These are phyloP conservation scores for Eucalyptus melliodora DNA, from an alignment of 345 rosid species.

Conservation along the genomic window DNA sequence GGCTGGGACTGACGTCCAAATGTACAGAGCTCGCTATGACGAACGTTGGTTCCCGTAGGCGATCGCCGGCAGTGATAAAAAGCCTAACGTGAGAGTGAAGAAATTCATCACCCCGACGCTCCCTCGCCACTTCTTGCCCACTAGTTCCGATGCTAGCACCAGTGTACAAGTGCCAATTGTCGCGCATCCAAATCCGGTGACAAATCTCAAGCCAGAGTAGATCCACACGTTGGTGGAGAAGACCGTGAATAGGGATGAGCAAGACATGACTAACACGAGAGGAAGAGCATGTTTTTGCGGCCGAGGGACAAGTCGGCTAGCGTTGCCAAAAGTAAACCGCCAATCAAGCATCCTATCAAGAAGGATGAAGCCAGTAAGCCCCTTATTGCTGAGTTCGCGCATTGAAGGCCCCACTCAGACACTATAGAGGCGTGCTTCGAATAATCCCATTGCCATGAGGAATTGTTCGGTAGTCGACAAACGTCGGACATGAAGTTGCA, in stretches of 20 bases:
- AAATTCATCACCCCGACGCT: constrained; percentile 27
- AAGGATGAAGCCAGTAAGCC: constrained; percentile 52
- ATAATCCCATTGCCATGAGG: constrained; percentile 41
- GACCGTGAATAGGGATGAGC: constrained; percentile 15
- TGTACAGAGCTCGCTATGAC: constrained; percentile 30
- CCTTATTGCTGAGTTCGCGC: constrained; percentile 23
- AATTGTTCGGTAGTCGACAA: constrained; percentile 17
- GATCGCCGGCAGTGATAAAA: constrained; percentile 27
- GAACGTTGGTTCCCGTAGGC: constrained; percentile 22
- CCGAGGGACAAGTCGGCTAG: constrained; percentile 45
- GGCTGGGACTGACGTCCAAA: constrained; percentile 40
- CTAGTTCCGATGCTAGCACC: constrained; percentile 34
- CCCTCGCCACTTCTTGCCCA: constrained; percentile 38
- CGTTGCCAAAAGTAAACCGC: constrained; percentile 36
- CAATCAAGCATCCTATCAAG: constrained; percentile 42
- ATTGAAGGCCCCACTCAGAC: constrained; percentile 44
- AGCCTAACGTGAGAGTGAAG: constrained; percentile 28
- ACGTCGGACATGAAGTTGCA: constrained; percentile 5
- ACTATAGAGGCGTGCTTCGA: constrained; percentile 14
- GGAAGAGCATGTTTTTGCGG: constrained; percentile 38
- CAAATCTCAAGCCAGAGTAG: constrained; percentile 5
- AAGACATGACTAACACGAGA: constrained; percentile 29
- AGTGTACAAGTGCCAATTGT: constrained; percentile 35
- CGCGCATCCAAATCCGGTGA: constrained; percentile 33
- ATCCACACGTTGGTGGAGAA: constrained; percentile 16